Base-by-base conservation (phyloP, 2,329 filamentous ascomycete species). In the Epichloe festucae region DNA sequence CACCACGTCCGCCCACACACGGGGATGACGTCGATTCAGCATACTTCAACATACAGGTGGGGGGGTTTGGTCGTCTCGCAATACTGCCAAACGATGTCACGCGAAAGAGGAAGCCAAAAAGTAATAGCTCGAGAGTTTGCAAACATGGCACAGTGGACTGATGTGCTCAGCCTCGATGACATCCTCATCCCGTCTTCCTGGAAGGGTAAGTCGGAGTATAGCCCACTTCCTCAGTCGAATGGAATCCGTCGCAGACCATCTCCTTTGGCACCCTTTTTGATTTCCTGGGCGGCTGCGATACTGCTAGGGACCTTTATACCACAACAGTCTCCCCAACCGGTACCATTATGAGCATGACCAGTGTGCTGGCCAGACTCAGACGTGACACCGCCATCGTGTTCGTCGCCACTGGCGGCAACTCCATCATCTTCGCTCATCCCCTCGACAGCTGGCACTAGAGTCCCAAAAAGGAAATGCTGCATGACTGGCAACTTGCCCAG, bases 401-500 rank as follows among this genome's bases (percentile, higher is more conserved):
- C 72, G 11, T 75, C 76, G 42, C 74, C 72, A 4, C 65, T 65
- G 3, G 64, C 62, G 4, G 66, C 61, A n/a, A 71, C 75, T 1
- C 69, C 68, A 46, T 80, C 76, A 59, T 82, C 79, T 46, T 73
- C 76, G 55, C 81, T 86, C 93, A 98, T 97, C 1, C 81, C 87
- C 21, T 88, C 80, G 0, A 76, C 80, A 0, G 91, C 89, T 0
- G 88, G 84, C 2, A 98, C 76, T 48, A 98, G 68, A 8, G 82
- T 85, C 1, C 93, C 93, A 63, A 98, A 98, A 98, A 98, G 64
- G 60, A 98, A 98, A 67, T 98, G 94, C 70, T 98, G 93, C 89
- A 97, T 97, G 43, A 98, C 91, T 1, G 93, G 93, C 51, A 98
- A 67, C 68, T 98, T 98, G 35, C 86, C 83, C 49, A 98, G 69